Conservation (phyloP, 2,329 filamentous ascomycete genomes). For the Aspergillaceae sp. region DNA sequence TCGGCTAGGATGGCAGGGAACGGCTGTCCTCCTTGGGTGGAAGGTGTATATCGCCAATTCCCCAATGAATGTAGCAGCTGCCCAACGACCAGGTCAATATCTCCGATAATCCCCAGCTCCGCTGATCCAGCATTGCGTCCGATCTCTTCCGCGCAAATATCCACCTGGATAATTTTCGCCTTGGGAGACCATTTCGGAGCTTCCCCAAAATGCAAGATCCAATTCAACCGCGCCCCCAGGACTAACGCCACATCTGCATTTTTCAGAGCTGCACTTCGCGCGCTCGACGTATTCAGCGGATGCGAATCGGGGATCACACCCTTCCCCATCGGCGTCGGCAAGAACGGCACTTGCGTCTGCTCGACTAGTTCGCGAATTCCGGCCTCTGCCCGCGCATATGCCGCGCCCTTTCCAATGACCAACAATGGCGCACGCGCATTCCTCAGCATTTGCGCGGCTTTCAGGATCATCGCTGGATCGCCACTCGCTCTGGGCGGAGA, state of each 20-base stretch:
- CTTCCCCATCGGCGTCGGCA: constrained; percentile 53
- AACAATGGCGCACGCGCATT: constrained; percentile 44
- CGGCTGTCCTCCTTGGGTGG: constrained; percentile 16
- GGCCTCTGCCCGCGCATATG: constrained; percentile 44
- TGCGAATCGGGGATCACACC: constrained; percentile 49
- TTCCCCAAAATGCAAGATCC: constrained; percentile 51
- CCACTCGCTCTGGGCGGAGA: constrained; percentile 37
- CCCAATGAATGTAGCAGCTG: constrained; percentile 38
- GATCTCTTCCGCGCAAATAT: constrained; percentile 47
- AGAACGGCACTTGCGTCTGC: constrained; percentile 44
- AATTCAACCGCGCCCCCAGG: constrained; percentile 48
- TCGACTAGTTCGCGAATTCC: constrained; percentile 40
- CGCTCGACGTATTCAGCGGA: constrained; percentile 45
- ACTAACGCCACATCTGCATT: constrained; percentile 48
- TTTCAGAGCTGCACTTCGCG: constrained; percentile 46
- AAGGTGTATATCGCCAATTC: constrained; percentile 38
- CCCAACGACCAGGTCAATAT: constrained; percentile 42
- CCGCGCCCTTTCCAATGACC: constrained; percentile 49
- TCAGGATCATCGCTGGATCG: constrained; percentile 36
- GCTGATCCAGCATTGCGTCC: constrained; percentile 44
- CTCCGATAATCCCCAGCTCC: constrained; percentile 43
- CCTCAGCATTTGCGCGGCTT: constrained; percentile 39
- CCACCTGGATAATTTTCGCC: constrained; percentile 49
- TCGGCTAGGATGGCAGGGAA: constrained; percentile 23
- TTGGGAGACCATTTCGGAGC: constrained; percentile 45